These are phyloP conservation scores for Quercus tomentella DNA, from an alignment of 331 rosid species.

Conservation along the genomic window DNA sequence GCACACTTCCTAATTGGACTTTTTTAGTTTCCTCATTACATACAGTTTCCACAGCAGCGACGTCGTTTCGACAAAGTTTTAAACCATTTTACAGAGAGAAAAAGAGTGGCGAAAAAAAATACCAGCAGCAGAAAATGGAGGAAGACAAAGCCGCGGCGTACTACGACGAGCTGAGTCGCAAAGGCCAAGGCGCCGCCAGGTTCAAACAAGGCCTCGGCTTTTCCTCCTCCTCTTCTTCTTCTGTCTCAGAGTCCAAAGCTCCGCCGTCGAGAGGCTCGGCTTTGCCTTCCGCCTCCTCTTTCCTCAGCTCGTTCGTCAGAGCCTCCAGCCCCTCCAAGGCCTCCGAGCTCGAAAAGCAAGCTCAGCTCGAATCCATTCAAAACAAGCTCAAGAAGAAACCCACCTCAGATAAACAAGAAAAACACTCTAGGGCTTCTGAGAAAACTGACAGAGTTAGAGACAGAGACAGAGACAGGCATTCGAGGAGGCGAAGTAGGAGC, in stretches of 20 bases:
- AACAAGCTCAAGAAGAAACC: slow-evolving; percentile 69
- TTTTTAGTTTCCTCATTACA: too few relatives aligned
- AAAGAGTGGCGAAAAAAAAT: neutral
- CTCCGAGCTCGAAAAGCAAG: slow-evolving; percentile 47
- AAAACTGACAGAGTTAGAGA: slow-evolving; percentile 11
- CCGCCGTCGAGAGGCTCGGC: slow-evolving; percentile 58
- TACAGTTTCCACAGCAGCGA: too few relatives aligned
- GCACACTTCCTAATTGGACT: too few relatives aligned
- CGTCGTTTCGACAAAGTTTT: neutral
- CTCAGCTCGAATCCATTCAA: slow-evolving; percentile 57
- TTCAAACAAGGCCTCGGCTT: slow-evolving; percentile 92
- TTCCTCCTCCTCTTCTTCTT: slow-evolving; percentile 36
- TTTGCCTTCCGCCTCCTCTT: slow-evolving; percentile 54
- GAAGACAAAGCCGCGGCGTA: slow-evolving; percentile 90
- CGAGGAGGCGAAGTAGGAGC: slow-evolving; percentile 31
- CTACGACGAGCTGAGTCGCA: slow-evolving; percentile 80
- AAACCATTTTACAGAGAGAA: neutral
- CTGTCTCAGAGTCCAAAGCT: slow-evolving; percentile 29
- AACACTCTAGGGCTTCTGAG: slow-evolving; percentile 58
- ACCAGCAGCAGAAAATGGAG: slow-evolving; percentile 27
- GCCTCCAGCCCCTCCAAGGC: slow-evolving; percentile 59
- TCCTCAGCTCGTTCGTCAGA: slow-evolving; percentile 74
- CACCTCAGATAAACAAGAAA: slow-evolving; percentile 3
- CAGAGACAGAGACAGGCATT: neutral
- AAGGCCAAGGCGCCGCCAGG: slow-evolving; percentile 84